Percentiles rank a stretch among this genome's conserved stretches.
These are phyloP conservation scores for Calonectria pteridis DNA, from an alignment of 2,329 filamentous ascomycete species.

Conservation along the genomic window DNA sequence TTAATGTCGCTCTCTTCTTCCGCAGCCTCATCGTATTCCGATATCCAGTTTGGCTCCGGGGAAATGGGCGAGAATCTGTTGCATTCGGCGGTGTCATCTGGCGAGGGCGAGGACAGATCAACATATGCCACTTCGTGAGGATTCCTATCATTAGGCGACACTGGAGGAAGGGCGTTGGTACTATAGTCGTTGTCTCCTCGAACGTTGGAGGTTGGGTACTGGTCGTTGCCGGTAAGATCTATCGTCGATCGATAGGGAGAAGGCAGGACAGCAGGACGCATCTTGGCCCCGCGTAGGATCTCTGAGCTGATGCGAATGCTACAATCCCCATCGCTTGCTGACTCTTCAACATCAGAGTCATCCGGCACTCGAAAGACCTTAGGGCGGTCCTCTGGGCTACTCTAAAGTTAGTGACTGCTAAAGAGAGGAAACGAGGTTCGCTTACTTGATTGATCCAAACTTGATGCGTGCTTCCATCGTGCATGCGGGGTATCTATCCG, in stretches of 20 bases:
- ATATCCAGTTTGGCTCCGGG: slow-evolving; percentile 6
- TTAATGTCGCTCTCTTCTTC: slow-evolving; percentile 23
- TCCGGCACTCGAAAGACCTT: slow-evolving; percentile 58
- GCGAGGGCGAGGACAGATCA: slow-evolving; percentile 16
- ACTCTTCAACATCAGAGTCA: slow-evolving; percentile 51
- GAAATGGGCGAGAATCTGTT: slow-evolving; percentile 16
- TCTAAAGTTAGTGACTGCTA: slow-evolving; percentile 29
- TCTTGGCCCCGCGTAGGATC: slow-evolving; percentile 46
- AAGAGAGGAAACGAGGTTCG: background rate
- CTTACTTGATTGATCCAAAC: slow-evolving; percentile 44
- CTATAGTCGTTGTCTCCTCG: slow-evolving; percentile 24
- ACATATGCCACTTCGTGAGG: slow-evolving; percentile 2
- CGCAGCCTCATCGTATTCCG: slow-evolving; percentile 20
- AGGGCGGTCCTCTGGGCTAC: slow-evolving; percentile 44
- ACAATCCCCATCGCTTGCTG: slow-evolving; percentile 43
- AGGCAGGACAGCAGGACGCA: slow-evolving; percentile 38
- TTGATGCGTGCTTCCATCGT: slow-evolving; percentile 50
- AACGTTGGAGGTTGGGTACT: slow-evolving; percentile 29
- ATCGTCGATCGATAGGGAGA: slow-evolving; percentile 25
- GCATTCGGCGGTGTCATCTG: slow-evolving; percentile 15
- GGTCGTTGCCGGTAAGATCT: slow-evolving; percentile 41
- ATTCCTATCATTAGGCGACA: background rate
- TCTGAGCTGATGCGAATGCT: slow-evolving; percentile 42
- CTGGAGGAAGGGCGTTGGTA: background rate
- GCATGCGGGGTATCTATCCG: slow-evolving; percentile 53